These are phyloP conservation scores for Fusarium praegraminearum DNA, from an alignment of 2,329 filamentous ascomycete genomes.

Conservation along the genomic window DNA sequence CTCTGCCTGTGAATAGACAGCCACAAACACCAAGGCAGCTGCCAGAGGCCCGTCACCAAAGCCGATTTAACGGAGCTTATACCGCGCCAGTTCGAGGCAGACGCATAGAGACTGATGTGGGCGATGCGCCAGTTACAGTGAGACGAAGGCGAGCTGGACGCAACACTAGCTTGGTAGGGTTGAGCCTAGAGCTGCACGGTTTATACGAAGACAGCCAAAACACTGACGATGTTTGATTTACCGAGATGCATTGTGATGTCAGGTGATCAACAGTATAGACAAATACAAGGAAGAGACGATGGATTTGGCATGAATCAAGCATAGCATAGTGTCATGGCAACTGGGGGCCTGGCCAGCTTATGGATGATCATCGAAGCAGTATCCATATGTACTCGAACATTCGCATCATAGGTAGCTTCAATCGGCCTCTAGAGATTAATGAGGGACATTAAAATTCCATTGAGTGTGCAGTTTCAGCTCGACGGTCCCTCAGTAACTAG, in stretches of 20 bases:
- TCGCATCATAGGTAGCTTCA: not conserved
- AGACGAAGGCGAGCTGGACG: conserved; percentile 39
- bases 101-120: conserved; percentile 10
- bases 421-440: not conserved
- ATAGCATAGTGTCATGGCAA: conserved; percentile 12
- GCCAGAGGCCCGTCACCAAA: conserved; percentile 44
- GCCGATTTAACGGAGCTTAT: conserved; percentile 39
- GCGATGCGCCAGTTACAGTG: conserved; percentile 1
- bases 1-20: conserved; percentile 26
- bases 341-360: not conserved
- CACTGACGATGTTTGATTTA: conserved; percentile 53
- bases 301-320: conserved; percentile 13
- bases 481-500: conserved; percentile 4
- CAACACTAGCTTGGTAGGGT: conserved; percentile 53
- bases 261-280: conserved; percentile 9
- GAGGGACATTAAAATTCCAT: not conserved
- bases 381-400: not conserved
- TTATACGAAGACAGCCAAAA: conserved; percentile 64
- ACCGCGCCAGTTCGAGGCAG: conserved; percentile 36
- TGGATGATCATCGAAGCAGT: not conserved
- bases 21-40: conserved; percentile 44
- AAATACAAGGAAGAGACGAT: conserved; percentile 16
- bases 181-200: conserved; percentile 59
- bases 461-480: not conserved
- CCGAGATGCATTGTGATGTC: conserved; percentile 14